These are phyloP conservation scores for Nectriaceae sp. DNA, from an alignment of 2,329 filamentous ascomycete genomes.

Conservation along the genomic window DNA sequence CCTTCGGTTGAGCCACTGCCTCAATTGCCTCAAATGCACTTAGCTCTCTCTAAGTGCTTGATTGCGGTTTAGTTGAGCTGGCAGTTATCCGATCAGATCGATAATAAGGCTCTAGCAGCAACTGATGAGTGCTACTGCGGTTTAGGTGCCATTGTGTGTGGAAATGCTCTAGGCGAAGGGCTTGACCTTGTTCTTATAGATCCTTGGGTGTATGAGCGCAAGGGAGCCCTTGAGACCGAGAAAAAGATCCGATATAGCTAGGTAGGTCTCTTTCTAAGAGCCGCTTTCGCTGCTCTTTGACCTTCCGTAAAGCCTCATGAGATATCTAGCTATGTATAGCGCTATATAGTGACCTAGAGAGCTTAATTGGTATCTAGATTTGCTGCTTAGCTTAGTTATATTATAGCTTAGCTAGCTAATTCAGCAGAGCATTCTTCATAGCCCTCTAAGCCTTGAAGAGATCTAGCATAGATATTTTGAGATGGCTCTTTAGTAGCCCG, in stretches of 20 bases:
- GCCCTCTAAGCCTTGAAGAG: too few species aligned
- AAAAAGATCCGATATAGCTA: background rate
- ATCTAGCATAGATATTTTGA: too few species aligned
- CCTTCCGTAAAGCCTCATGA: slow-evolving; percentile 8
- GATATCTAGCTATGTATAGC: slow-evolving; percentile 11
- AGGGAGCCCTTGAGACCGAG: background rate
- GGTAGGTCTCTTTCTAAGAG: background rate
- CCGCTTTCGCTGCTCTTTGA: background rate
- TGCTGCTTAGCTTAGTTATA: slow-evolving; percentile 16
- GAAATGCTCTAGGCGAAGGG: slow-evolving; percentile 6
- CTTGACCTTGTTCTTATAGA: background rate
- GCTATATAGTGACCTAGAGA: slow-evolving; percentile 11
- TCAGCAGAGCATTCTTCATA: slow-evolving; percentile 15
- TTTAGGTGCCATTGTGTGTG: slow-evolving; percentile 11
- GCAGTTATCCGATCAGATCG: background rate
- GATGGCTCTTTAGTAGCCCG: slow-evolving; percentile 4
- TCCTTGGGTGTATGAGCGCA: too few species aligned
- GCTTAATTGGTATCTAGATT: slow-evolving; percentile 10
- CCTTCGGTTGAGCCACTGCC: slow-evolving; percentile 1
- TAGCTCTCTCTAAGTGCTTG: slow-evolving; percentile 5
- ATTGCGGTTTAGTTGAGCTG: background rate
- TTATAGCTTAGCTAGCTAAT: slow-evolving; percentile 13
- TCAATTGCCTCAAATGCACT: slow-evolving; percentile 17
- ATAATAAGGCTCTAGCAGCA: background rate
- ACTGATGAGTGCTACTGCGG: background rate